Conservation (phyloP, 2,329 filamentous ascomycete species). For the Colletotrichum theobromicola region DNA sequence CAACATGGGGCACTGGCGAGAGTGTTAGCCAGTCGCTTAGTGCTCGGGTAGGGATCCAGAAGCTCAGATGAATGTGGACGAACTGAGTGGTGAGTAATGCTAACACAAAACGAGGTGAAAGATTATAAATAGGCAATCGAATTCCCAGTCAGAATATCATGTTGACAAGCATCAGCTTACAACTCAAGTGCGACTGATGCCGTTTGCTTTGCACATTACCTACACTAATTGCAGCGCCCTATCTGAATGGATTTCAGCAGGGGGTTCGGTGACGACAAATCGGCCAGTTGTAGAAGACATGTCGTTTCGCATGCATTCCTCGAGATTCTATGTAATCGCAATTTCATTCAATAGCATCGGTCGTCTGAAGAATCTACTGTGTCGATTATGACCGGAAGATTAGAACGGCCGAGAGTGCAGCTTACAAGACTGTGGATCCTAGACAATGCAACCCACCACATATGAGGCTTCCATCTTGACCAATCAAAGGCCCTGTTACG, state of each 20-base stretch:
- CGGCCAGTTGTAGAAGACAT: not conserved
- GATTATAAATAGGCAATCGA: not conserved
- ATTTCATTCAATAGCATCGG: not conserved
- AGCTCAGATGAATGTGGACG: accelerated
- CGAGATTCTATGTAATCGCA: not conserved
- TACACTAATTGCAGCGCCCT: accelerated
- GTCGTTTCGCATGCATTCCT: accelerated
- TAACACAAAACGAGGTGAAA: accelerated
- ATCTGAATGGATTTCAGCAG: not conserved
- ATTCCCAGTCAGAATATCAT: accelerated
- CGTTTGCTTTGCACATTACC: not conserved
- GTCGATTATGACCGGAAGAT: not conserved
- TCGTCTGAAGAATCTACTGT: not conserved
- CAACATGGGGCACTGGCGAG: not conserved
- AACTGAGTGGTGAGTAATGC: too few relatives aligned
- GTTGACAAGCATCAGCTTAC: accelerated
- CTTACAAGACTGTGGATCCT: not conserved
- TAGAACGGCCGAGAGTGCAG: not conserved
- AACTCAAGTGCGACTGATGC: not conserved
- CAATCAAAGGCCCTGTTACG: not conserved
- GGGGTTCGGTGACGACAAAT: not conserved
- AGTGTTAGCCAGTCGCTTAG: not conserved
- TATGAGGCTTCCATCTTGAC: not conserved
- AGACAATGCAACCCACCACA: not conserved
- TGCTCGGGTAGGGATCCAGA: accelerated